These are phyloP conservation scores for Diaporthe capsici DNA, from an alignment of 2,329 filamentous ascomycete species.

Conservation along the genomic window DNA sequence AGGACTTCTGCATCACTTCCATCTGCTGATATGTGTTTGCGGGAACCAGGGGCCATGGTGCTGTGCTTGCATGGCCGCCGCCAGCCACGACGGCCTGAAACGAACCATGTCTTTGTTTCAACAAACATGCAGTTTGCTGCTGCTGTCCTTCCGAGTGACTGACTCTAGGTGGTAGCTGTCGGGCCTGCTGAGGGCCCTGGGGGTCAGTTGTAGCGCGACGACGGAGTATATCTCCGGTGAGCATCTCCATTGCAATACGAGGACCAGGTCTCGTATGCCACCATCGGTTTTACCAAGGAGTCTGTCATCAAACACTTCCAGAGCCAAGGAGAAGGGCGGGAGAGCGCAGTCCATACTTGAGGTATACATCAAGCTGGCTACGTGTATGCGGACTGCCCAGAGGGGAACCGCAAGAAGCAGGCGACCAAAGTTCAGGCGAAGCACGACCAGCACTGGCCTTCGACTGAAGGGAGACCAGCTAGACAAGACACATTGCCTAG, in stretches of 20 bases:
- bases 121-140: slow-evolving; percentile 7
- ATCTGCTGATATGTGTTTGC: background rate
- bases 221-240: background rate
- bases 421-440: background rate
- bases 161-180: background rate
- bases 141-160: background rate
- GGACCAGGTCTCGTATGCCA: background rate
- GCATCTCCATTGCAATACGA: background rate
- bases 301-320: background rate
- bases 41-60: background rate
- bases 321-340: background rate
- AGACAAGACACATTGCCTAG: too few relatives aligned
- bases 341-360: background rate
- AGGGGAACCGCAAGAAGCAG: background rate
- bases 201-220: background rate
- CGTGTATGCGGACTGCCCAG: background rate
- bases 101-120: background rate
- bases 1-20: background rate
- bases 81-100: background rate
- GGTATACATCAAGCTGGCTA: background rate
- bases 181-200: too few relatives aligned
- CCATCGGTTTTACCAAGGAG: background rate
- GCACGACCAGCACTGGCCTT: background rate
- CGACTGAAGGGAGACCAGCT: background rate
- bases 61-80: background rate